Evolutionary conservation across 371 early-diverging fungal genomes (phyloP).

Genomic region (Mucor sp.): DNA sequence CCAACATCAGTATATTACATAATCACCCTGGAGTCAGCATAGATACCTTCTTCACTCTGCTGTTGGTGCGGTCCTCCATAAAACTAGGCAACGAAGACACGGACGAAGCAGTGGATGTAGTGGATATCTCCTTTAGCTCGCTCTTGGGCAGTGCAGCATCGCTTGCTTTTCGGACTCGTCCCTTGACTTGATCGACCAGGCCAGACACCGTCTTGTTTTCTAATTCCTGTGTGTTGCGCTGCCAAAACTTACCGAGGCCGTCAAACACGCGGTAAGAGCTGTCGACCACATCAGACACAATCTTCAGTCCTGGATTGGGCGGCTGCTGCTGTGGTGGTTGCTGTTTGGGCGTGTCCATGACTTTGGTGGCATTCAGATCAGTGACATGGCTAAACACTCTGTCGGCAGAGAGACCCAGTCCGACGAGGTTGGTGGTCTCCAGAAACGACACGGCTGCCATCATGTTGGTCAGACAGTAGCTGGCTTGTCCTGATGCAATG

Average conservation of each 20-base stretch:
- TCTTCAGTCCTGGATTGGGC: constrained; percentile 31
- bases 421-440: constrained; percentile 49
- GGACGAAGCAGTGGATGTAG: background rate
- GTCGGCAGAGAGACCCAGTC: constrained; percentile 51
- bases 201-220: constrained; percentile 10
- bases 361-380: constrained; percentile 31
- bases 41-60: background rate
- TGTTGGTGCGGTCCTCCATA: constrained; percentile 17
- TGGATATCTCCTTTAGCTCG: constrained; percentile 38
- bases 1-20: too few relatives aligned
- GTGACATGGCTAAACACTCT: constrained; percentile 42
- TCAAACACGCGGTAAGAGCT: constrained; percentile 47
- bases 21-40: background rate
- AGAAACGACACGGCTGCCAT: constrained; percentile 50
- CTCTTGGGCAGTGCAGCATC: constrained; percentile 16
- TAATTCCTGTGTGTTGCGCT: constrained; percentile 28
- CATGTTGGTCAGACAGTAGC: constrained; percentile 57
- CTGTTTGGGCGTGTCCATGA: background rate
- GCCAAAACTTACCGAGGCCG: constrained; percentile 51
- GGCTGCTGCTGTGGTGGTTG: background rate
- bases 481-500: constrained; percentile 44
- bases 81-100: constrained; percentile 21
- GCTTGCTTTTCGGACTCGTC: constrained; percentile 21
- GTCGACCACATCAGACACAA: constrained; percentile 49
- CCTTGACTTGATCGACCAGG: constrained; percentile 20